Evolutionary conservation across 2,329 filamentous ascomycete species (phyloP).

Genomic region (Aureobasidium musti): DNA sequence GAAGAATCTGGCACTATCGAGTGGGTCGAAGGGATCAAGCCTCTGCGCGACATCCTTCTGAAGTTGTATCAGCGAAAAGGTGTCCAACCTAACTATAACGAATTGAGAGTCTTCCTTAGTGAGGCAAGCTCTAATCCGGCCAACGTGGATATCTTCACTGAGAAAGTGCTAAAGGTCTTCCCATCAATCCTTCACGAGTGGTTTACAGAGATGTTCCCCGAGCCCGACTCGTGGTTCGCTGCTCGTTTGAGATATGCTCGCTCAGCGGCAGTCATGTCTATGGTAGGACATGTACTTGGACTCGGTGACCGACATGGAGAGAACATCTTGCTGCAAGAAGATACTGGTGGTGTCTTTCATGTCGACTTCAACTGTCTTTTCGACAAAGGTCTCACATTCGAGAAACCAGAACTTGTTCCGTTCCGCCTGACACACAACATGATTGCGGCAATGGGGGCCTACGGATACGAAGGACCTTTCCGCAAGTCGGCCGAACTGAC

Average conservation of each 20-base stretch:
- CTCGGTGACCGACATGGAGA: conserved; percentile 95
- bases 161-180: conserved; percentile 66
- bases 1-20: conserved; percentile 98
- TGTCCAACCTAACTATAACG: conserved; percentile 65
- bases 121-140: conserved; percentile 64
- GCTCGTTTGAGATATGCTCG: conserved; percentile 87
- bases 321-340: conserved; percentile 93
- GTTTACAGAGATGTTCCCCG: conserved; percentile 94
- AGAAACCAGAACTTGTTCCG: conserved; percentile 90
- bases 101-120: conserved; percentile 62
- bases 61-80: conserved; percentile 74
- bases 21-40: conserved; percentile 96
- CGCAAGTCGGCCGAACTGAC: conserved; percentile 88
- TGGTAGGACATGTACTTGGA: conserved; percentile 91
- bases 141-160: conserved; percentile 71
- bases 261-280: conserved; percentile 98
- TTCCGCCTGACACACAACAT: conserved; percentile 99
- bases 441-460: conserved; percentile 94
- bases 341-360: conserved; percentile 90
- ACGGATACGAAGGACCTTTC: conserved; percentile 90
- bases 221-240: conserved; percentile 88
- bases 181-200: conserved; percentile 85
- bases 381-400: conserved; percentile 94
- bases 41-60: conserved; percentile 86
- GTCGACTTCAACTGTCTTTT: conserved; percentile 99